Evolutionary conservation across 495 filamentous ascomycete genomes (phyloP).

Genomic region (Neurospora africana): DNA sequence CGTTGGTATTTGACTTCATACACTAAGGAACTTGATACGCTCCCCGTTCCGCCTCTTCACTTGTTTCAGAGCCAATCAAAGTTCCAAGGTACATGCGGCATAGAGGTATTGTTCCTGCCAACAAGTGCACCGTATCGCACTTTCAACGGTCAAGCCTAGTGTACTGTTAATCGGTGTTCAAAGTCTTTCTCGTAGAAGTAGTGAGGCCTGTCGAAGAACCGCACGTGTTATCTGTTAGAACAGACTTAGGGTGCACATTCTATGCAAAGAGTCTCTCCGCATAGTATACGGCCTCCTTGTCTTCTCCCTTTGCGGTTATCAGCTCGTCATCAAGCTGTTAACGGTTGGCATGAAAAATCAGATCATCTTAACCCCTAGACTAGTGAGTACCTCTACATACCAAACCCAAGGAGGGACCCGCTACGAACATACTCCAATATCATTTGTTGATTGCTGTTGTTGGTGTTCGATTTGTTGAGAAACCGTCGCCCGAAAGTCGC

Average conservation of each 20-base stretch:
- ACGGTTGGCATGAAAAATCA: neutral
- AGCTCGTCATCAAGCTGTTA: neutral
- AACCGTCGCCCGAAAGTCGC: neutral
- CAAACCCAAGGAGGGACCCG: neutral
- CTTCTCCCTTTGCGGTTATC: neutral
- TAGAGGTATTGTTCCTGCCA: neutral
- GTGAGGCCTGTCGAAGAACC: slow-evolving; percentile 53
- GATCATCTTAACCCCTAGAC: neutral
- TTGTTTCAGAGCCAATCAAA: neutral
- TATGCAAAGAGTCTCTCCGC: neutral
- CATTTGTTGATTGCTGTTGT: neutral
- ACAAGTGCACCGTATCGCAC: neutral
- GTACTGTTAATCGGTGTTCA: slow-evolving; percentile 7
- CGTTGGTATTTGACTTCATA: neutral
- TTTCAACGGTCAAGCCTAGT: neutral
- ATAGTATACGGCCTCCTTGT: neutral
- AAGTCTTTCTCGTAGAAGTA: slow-evolving; percentile 69
- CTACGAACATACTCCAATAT: neutral
- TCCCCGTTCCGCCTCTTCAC: no score
- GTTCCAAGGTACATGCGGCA: neutral
- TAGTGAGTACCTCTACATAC: neutral
- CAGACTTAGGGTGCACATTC: neutral
- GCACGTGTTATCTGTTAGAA: neutral
- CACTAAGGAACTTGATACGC: neutral
- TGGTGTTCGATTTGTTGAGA: neutral